Evolutionary conservation across 169 alveolate genomes (phyloP), one percentile per base, ranked within the genome.

Genomic region (Plasmodium gonderi): DNA sequence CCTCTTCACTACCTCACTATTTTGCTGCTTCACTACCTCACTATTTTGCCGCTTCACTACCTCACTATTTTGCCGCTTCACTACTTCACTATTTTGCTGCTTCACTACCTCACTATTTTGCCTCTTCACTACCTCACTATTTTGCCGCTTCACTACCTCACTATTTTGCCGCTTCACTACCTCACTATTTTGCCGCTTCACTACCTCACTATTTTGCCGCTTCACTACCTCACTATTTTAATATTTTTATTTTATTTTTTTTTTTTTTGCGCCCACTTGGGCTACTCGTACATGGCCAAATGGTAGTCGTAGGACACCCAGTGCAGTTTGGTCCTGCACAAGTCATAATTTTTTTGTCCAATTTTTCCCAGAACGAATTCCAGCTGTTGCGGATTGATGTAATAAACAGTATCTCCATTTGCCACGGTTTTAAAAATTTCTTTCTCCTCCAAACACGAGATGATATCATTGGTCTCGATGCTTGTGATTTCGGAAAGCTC

Each of bases 301-400:
- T 95, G 96, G 47, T 95, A 95, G 85, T 97, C 99, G 78, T 97
- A 97, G 14, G 99, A 97, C 0, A 96, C 96, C 98, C 98, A 97
- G 90, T 96, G 98, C 47, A 97, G 92, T 74, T 97, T 96, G 11
- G 94, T 97, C 92, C 93, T 95, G 79, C 92, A 91, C 79, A 97
- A 92, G 8, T 90, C 94, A 36, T 97, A 87, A 20, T 97, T 96
- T 42, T 97, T 96, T 14, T 96, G 94, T 11, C 98, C 97, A 2
- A 97, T 38, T 40, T 95, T 92, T 20, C 95, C 82, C 76, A 91
- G 90, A 36, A 97, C 95, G 47, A 95, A 95, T 51, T 95, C 91
- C 91, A 96, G 80, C 90, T 95, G 95, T 80, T 96, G 97, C 26
- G 96, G 96, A 1, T 97, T 96, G 12, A 97, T 94, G 79, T 96